phyloP scores from a whole-genome alignment of 331 rosid species.

The Malus hybrid region DNA sequence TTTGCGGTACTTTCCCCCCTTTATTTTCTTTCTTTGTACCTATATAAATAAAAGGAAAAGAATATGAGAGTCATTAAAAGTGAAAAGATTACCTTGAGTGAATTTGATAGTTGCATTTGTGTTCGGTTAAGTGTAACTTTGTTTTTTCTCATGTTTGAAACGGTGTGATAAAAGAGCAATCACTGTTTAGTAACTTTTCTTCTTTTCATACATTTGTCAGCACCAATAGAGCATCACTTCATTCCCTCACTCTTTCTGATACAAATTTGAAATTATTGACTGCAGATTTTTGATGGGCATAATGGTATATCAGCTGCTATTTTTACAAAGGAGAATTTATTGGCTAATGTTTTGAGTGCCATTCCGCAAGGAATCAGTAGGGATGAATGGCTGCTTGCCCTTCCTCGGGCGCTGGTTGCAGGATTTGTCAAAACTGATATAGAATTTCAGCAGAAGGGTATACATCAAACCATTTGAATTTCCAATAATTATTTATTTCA shows the following conservation, averaged over 20 bases:
- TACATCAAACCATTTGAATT: not conserved
- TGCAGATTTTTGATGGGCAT: slow-evolving; percentile 97
- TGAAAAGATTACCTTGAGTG: slow-evolving; percentile 5
- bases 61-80: slow-evolving; percentile 6
- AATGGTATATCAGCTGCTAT: slow-evolving; percentile 97
- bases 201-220: slow-evolving; percentile 21
- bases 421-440: slow-evolving; percentile 97
- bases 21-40: slow-evolving; percentile 1
- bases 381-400: slow-evolving; percentile 93
- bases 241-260: slow-evolving; percentile 30
- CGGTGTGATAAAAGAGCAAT: slow-evolving; percentile 1
- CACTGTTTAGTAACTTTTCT: slow-evolving; percentile 14
- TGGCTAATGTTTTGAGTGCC: slow-evolving; percentile 83
- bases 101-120: not conserved
- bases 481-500: not conserved
- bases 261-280: slow-evolving; percentile 26
- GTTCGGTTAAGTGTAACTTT: slow-evolving; percentile 6
- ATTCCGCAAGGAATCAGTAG: slow-evolving; percentile 83
- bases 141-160: slow-evolving; percentile 4
- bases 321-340: slow-evolving; percentile 72
- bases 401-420: slow-evolving; percentile 95
- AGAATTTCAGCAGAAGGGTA: slow-evolving; percentile 96
- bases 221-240: slow-evolving; percentile 19
- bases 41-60: not conserved
- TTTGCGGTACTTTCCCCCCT: slow-evolving; percentile 57